Percentiles rank a stretch among this genome's conserved stretches.
Conservation (phyloP, 495 filamentous ascomycete genomes). For the Clavariopsis aquatica region DNA sequence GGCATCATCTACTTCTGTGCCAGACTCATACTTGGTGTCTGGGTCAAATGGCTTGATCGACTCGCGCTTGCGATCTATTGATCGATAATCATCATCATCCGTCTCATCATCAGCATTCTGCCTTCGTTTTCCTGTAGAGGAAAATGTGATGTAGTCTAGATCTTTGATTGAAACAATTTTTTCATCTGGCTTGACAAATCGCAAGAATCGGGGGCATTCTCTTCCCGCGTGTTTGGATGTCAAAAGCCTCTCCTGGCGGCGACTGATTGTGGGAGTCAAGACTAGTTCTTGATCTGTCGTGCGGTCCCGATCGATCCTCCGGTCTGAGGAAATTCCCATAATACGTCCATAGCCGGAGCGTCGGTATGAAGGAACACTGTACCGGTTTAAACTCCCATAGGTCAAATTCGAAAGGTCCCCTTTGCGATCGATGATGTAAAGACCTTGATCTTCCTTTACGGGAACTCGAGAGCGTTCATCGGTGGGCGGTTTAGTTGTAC, state of each 20-base stretch:
- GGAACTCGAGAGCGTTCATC: neutral
- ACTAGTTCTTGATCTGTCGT: constrained; percentile 23
- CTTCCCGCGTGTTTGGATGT: constrained; percentile 5
- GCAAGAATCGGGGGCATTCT: neutral
- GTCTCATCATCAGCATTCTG: constrained; percentile 37
- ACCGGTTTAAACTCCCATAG: constrained; percentile 64
- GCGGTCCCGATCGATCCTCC: constrained; percentile 54
- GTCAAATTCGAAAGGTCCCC: constrained; percentile 63
- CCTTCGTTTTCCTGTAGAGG: constrained; percentile 32
- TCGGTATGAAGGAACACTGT: constrained; percentile 60
- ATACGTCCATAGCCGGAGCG: constrained; percentile 62
- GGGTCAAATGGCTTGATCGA: constrained; percentile 38
- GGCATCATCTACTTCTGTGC: constrained; percentile 43
- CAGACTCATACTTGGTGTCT: constrained; percentile 58
- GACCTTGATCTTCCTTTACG: constrained; percentile 8
- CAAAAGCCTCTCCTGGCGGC: constrained; percentile 12
- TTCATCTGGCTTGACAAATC: constrained; percentile 8
- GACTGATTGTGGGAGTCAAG: neutral
- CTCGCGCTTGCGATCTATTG: constrained; percentile 59
- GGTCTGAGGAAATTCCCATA: constrained; percentile 53
- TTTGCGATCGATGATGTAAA: constrained; percentile 43
- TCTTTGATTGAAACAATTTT: neutral
- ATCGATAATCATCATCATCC: constrained; percentile 60
- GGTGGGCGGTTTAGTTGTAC: neutral
- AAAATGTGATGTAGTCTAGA: constrained; percentile 33